phyloP scores from a whole-genome alignment of 345 rosid genomes.

The Salix brachista region DNA sequence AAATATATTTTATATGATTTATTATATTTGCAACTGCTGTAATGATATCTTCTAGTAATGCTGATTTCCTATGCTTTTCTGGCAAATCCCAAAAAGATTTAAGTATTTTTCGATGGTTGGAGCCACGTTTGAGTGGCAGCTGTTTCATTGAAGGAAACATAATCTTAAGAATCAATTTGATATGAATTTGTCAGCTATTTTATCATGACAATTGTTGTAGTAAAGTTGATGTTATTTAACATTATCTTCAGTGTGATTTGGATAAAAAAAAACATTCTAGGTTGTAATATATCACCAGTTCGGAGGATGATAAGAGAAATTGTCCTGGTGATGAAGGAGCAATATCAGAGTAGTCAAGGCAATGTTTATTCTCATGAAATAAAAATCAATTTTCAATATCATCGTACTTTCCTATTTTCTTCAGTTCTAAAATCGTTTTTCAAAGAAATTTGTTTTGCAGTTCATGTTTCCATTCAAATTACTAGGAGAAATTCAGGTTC shows the following conservation, averaged over 20 bases:
- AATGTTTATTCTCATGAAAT: no score
- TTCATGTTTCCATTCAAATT: background rate
- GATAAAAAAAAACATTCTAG: background rate
- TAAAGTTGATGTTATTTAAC: background rate
- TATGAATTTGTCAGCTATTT: background rate
- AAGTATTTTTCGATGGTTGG: conserved; percentile 25
- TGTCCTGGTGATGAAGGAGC: background rate
- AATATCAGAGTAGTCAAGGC: no score
- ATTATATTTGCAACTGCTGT: background rate
- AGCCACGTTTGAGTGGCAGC: conserved; percentile 38
- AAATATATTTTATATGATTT: background rate
- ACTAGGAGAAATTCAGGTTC: no score
- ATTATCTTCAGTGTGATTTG: background rate
- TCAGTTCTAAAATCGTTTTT: background rate
- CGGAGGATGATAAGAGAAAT: background rate
- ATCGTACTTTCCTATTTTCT: no score
- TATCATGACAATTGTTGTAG: fast-evolving
- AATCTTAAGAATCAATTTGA: conserved; percentile 1
- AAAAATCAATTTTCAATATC: background rate
- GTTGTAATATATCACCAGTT: background rate
- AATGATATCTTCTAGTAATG: background rate
- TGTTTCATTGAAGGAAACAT: conserved; percentile 31
- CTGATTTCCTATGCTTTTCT: background rate
- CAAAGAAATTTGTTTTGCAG: background rate
- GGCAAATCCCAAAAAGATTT: conserved; percentile 10